Evolutionary conservation across 148 eudicot genomes (phyloP).

Genomic region (Pouteria glomerata): DNA sequence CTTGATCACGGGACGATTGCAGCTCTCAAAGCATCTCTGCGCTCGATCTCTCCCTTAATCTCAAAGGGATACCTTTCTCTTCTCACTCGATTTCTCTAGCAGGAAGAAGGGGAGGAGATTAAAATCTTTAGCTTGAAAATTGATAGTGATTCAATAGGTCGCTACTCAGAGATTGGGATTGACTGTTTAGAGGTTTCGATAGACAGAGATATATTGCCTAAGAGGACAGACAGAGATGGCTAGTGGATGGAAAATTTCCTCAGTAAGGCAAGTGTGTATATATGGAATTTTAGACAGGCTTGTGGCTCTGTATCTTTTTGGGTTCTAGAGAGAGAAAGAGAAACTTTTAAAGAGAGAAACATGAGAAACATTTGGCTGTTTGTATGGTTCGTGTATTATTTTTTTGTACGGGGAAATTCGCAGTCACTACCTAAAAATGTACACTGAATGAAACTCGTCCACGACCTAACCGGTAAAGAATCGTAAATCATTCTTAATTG

Average conservation of each 20-base stretch:
- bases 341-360: too few species aligned
- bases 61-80: too few species aligned
- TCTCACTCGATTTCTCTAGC: too few species aligned
- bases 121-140: not conserved
- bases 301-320: constrained; percentile 3
- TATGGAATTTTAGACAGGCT: not conserved
- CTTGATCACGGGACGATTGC: too few species aligned
- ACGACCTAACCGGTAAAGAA: too few species aligned
- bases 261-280: not conserved
- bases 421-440: too few species aligned
- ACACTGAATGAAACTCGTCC: too few species aligned
- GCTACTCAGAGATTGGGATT: not conserved
- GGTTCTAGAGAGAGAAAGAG: constrained; percentile 1
- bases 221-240: not conserved
- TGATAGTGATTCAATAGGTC: not conserved
- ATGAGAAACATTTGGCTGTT: constrained; percentile 1
- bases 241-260: constrained; percentile 2
- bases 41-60: too few species aligned
- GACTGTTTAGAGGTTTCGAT: not conserved
- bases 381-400: not conserved
- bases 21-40: too few species aligned
- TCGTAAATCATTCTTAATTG: not conserved
- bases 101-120: not conserved
- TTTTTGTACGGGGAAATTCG: too few species aligned
- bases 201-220: not conserved